Base-by-base conservation (phyloP, 2,329 filamentous ascomycete genomes). In the Scytalidium lignicola region DNA sequence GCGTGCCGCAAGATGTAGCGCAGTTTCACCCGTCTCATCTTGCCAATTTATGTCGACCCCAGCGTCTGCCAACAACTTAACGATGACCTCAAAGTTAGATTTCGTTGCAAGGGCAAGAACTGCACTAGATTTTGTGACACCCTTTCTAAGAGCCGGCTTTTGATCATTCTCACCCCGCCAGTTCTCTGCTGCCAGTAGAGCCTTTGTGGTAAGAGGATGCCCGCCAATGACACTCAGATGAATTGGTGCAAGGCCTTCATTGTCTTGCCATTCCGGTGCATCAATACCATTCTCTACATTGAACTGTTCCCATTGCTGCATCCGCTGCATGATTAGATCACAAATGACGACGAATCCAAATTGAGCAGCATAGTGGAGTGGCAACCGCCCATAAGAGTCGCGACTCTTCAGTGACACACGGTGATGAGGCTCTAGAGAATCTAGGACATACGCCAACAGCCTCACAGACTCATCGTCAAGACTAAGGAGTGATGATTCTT, bases 291-390 rank as follows among this genome's bases (percentile, higher is more conserved):
- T 77, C 29, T 83, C 81, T 22, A 91, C 83, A 61, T 95, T 79
- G 62, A 96, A 96, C 59, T 95, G 84, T 15, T 80, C 80, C 92
- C 92, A 97, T 20, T 83, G 78, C 64, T 92, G 88, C 83, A 99
- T 91, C 60, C 86, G 85, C 55, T 85, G 83, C 71, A 96, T 91
- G 57, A 97, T 79, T 20, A 91, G 77, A 63, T 95, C 80, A 62
- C 90, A 96, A 9, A 96, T 85, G n/a, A 90, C 81, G 3, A 93
- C 88, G 59, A 96, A 90, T 2, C 93, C 93, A 63, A 95, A 96
- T 65, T 97, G 90, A 0, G 93, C 92, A 2, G 90, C 90, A 64
- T 96, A 96, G 65, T 97, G 92, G 10, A 97, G 75, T 1, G 92
- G 90, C 13, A 92, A 78, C 3, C 92, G 86, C 2, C 90, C 91